These are phyloP conservation scores for Chionographis japonica DNA, from an alignment of 106 monocot species.

Conservation along the genomic window DNA sequence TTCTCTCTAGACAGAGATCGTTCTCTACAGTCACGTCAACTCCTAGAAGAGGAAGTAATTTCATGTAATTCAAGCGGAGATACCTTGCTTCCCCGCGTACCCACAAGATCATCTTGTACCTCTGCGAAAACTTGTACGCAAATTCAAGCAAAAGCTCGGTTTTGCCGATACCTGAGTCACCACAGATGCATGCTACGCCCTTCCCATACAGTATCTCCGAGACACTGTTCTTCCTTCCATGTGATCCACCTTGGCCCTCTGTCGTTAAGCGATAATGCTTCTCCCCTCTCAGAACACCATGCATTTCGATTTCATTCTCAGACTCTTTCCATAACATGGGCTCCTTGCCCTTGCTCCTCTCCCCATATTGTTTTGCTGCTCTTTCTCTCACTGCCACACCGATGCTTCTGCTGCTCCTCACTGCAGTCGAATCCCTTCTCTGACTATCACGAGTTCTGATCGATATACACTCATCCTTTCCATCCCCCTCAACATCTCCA, in stretches of 20 bases:
- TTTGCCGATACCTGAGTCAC: constrained; percentile 73
- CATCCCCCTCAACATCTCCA: constrained; percentile 18
- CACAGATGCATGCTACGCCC: constrained; percentile 57
- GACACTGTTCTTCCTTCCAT: not conserved
- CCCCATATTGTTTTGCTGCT: not conserved
- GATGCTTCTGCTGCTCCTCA: not conserved
- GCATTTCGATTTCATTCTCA: constrained; percentile 7
- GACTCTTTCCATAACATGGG: constrained; percentile 3
- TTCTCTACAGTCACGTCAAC: constrained; percentile 33
- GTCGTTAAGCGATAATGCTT: not conserved
- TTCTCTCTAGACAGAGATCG: not conserved
- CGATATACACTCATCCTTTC: not conserved
- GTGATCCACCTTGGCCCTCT: not conserved
- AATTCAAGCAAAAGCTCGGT: constrained; percentile 75
- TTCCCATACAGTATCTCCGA: constrained; percentile 5
- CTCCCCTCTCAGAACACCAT: not conserved
- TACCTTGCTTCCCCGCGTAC: constrained; percentile 63
- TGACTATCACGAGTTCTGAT: not conserved
- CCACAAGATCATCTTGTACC: constrained; percentile 79
- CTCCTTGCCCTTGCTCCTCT: constrained; percentile 23
- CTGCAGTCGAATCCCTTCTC: not conserved
- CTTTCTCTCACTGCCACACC: not conserved
- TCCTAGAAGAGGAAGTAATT: constrained; percentile 39
- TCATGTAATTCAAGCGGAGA: constrained; percentile 55
- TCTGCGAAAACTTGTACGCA: constrained; percentile 49